Evolutionary conservation across 192 early-diverging fungal species (phyloP), one percentile per base, ranked within the genome.

Genomic region (Podila epigama): DNA sequence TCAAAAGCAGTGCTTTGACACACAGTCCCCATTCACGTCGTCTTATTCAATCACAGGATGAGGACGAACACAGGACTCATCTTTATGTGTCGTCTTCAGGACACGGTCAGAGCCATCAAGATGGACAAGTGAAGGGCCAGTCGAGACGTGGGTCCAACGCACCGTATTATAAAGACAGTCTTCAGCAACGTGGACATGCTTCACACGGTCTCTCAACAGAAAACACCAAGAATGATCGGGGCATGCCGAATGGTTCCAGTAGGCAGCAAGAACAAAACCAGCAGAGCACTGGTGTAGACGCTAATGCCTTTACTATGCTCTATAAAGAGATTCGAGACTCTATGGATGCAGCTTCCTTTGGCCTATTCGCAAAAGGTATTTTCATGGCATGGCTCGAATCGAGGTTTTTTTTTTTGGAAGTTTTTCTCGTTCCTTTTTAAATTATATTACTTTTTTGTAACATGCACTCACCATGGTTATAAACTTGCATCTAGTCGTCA

Each of bases 251-350:
- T 27, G 11, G 18, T 20, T 13, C 13, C 34, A 5, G 11, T 54
- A 4, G 27, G 58, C 51, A 34, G 18, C 22, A 42, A 44, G 3
- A 54, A 37, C 35, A 18, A 20, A 31, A 22, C 2, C 44, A 57
- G 5, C 60, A 57, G 16, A 63, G 60, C 20, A 58, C 20, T 20
- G 31, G 56, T 9, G 61, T 77, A 29, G 73, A 77, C 34, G 73
- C 73, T 10, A 77, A 51, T 52, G 73, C 73, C 6, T 77, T 77
- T 48, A 77, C 73, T 3, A 51, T 58, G 33, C 66, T 77, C 6
- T 77, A 77, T 34, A 77, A 77, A 48, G 73, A 77, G 28, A 77
- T 77, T 51, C 66, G 73, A n/a, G 73, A 77, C 31, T 77, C 73
- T 6, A 77, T 77, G 73, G 73, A 77, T 60, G 50, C 44, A 6